Evolutionary conservation across 768 basidiomycete species (phyloP).

Genomic region (Amanita thiersii): DNA sequence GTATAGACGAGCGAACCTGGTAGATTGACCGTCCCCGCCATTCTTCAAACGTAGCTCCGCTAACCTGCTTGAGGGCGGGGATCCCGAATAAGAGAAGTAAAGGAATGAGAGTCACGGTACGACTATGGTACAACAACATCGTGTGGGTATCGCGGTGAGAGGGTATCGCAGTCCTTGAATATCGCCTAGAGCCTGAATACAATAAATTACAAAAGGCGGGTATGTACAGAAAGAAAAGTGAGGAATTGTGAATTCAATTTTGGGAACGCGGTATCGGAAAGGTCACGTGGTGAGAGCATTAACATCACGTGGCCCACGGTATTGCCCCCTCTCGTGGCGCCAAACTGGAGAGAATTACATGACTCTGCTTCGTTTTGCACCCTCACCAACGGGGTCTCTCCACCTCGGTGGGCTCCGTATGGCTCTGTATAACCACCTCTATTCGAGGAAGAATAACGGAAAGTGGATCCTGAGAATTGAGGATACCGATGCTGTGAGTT

Average conservation of each 20-base stretch:
- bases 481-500: conserved; percentile 84
- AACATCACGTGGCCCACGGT: no score
- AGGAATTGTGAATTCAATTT: no score
- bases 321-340: no score
- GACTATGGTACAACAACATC: background rate
- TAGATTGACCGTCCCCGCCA: conserved; percentile 19
- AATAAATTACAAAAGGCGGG: no score
- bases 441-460: conserved; percentile 74
- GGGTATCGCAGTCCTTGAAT: no score
- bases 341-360: no score
- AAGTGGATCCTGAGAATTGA: conserved; percentile 91
- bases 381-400: conserved; percentile 90
- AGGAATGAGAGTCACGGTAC: background rate
- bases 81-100: background rate
- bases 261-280: no score
- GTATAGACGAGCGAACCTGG: conserved; percentile 12
- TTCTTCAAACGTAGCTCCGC: conserved; percentile 9
- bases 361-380: conserved; percentile 84
- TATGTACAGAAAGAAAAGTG: no score
- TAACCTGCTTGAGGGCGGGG: background rate
- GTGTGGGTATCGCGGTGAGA: conserved; percentile 7
- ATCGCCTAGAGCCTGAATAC: no score
- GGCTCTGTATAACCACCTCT: conserved; percentile 87
- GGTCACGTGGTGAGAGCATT: no score
- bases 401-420: conserved; percentile 95